Conservation (phyloP, 768 basidiomycete species). For the Baorangia bicolor region DNA sequence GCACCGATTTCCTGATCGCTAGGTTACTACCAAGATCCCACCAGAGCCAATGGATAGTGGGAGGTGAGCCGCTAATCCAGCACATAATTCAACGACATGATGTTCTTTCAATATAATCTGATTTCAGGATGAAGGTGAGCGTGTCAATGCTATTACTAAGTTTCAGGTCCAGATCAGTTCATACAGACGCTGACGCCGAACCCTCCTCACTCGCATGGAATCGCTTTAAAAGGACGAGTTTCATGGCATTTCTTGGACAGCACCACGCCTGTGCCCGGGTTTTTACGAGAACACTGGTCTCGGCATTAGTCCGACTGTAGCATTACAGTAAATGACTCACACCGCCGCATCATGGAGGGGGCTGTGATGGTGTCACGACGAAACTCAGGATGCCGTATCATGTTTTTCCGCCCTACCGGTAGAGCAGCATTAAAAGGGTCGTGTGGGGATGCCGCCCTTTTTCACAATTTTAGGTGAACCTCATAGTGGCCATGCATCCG, state of each 20-base stretch:
- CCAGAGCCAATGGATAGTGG: not conserved
- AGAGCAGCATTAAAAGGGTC: not conserved
- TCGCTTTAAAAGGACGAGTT: not conserved
- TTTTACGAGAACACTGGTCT: not conserved
- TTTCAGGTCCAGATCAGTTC: not conserved
- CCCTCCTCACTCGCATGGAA: not conserved
- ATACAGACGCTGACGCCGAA: not conserved
- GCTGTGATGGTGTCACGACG: not conserved
- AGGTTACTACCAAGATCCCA: not conserved
- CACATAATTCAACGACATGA: not conserved
- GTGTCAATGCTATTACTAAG: no score
- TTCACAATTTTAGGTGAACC: not conserved
- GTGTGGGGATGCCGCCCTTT: not conserved
- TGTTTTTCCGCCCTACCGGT: not conserved
- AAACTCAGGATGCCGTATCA: not conserved
- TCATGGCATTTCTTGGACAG: not conserved
- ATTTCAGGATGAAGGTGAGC: no score
- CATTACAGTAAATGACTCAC: no score
- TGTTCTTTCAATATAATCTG: no score
- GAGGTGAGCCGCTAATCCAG: not conserved
- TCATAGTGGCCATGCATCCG: slow-evolving; percentile 7
- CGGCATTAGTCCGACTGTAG: not conserved
- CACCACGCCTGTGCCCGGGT: not conserved
- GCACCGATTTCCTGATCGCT: not conserved
- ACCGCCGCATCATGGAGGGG: not conserved